These are phyloP conservation scores for Maudiozyma saulgeensis DNA, from an alignment of 805 yeast genomes.

Conservation along the genomic window DNA sequence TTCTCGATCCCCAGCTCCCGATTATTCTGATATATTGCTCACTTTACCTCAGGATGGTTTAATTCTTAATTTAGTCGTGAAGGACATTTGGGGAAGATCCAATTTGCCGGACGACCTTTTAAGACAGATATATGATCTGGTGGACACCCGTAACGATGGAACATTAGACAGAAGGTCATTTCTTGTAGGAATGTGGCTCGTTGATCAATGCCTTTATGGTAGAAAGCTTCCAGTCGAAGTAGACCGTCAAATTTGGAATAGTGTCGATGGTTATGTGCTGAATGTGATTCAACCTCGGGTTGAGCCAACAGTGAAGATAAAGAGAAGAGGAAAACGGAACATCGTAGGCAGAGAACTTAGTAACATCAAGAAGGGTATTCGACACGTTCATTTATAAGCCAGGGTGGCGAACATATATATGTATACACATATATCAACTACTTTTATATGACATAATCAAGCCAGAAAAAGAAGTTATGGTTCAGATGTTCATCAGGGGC, in stretches of 20 bases:
- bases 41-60: constrained; percentile 26
- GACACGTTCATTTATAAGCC: constrained; percentile 15
- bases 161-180: constrained; percentile 73
- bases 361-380: constrained; percentile 22
- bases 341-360: constrained; percentile 18
- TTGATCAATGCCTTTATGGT: constrained; percentile 93
- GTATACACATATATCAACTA: no score
- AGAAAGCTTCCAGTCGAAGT: constrained; percentile 72
- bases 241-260: constrained; percentile 67
- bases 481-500: no score
- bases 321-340: constrained; percentile 16
- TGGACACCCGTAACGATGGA: constrained; percentile 60
- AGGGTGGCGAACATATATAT: no score
- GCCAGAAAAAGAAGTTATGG: no score
- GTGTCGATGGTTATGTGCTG: constrained; percentile 37
- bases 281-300: constrained; percentile 7
- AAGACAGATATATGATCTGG: constrained; percentile 60
- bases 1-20: neutral
- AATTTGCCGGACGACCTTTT: constrained; percentile 58
- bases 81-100: constrained; percentile 75
- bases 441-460: no score
- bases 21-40: constrained; percentile 1
- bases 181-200: constrained; percentile 94
- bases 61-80: constrained; percentile 44
- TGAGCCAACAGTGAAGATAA: constrained; percentile 8